These are phyloP conservation scores for Pestalotiopsis sp. DNA, from an alignment of 2,329 filamentous ascomycete species.

Conservation along the genomic window DNA sequence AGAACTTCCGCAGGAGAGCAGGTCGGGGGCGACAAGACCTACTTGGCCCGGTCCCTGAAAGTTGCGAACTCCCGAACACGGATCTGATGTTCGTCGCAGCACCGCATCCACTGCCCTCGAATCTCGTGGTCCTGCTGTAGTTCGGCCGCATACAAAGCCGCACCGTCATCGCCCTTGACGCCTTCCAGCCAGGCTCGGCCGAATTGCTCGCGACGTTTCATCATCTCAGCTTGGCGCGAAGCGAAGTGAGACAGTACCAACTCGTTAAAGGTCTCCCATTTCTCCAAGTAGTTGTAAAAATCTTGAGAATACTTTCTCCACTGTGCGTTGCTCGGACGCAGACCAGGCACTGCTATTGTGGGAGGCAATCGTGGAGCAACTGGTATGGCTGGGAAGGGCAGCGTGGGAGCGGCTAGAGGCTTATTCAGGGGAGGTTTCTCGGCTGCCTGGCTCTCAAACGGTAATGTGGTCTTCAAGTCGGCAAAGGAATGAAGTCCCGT, in stretches of 20 bases:
- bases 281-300: constrained; percentile 54
- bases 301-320: constrained; percentile 54
- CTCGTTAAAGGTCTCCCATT: constrained; percentile 52
- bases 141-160: constrained; percentile 58
- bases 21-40: constrained; percentile 16
- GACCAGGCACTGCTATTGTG: constrained; percentile 40
- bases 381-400: constrained; percentile 50
- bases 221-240: constrained; percentile 47
- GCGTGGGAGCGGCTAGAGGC: constrained; percentile 30
- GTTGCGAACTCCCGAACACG: constrained; percentile 59
- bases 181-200: constrained; percentile 46
- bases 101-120: constrained; percentile 58
- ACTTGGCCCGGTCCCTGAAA: constrained; percentile 42
- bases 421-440: constrained; percentile 36
- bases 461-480: constrained; percentile 57
- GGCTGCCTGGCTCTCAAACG: constrained; percentile 55
- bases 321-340: constrained; percentile 41
- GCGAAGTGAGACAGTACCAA: constrained; percentile 57
- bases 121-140: constrained; percentile 66
- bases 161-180: constrained; percentile 37
- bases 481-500: constrained; percentile 53
- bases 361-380: constrained; percentile 48
- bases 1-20: background rate
- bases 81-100: constrained; percentile 59
- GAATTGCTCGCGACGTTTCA: constrained; percentile 37